Percentiles rank a stretch among this genome's conserved stretches.
phyloP scores from a whole-genome alignment of 1,284 basidiomycete species.

The Sutorius eximius region DNA sequence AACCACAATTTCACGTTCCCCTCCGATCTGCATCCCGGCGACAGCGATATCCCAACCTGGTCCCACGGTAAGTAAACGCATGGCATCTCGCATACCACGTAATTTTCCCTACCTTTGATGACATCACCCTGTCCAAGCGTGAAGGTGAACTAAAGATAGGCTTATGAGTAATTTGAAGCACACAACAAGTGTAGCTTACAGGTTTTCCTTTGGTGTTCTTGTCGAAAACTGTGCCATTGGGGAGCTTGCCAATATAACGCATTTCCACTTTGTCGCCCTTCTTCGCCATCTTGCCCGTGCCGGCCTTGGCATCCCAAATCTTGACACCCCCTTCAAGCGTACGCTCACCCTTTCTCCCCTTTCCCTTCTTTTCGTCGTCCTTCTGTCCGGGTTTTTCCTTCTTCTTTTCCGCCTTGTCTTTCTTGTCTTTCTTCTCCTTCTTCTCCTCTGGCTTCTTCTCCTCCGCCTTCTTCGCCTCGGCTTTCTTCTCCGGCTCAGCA shows the following conservation, averaged over 20 bases:
- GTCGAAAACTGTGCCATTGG: slow-evolving; percentile 87
- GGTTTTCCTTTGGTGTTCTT: slow-evolving; percentile 87
- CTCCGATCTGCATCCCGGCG: slow-evolving; percentile 88
- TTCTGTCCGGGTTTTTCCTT: slow-evolving; percentile 37
- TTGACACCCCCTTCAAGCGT: slow-evolving; percentile 75
- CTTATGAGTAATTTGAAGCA: slow-evolving; percentile 6
- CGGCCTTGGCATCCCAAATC: slow-evolving; percentile 76
- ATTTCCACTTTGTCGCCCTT: slow-evolving; percentile 82
- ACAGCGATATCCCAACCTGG: slow-evolving; percentile 90
- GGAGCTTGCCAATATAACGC: slow-evolving; percentile 89
- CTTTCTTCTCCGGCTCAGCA: slow-evolving; percentile 36
- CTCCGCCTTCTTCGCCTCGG: slow-evolving; percentile 37
- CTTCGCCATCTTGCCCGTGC: slow-evolving; percentile 83
- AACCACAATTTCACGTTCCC: slow-evolving; percentile 82
- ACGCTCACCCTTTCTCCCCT: slow-evolving; percentile 42
- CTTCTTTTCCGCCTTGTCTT: slow-evolving; percentile 44
- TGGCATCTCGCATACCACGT: not conserved
- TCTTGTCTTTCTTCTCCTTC: slow-evolving; percentile 37
- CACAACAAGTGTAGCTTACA: slow-evolving; percentile 42
- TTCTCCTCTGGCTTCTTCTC: slow-evolving; percentile 41
- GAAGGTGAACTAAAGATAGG: slow-evolving; percentile 69
- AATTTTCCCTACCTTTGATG: slow-evolving; percentile 67
- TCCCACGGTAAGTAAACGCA: slow-evolving; percentile 16
- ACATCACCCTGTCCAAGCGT: slow-evolving; percentile 87
- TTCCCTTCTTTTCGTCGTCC: slow-evolving; percentile 33